Conservation (phyloP, 2,329 filamentous ascomycete species). For the Fusarium newnesense region DNA sequence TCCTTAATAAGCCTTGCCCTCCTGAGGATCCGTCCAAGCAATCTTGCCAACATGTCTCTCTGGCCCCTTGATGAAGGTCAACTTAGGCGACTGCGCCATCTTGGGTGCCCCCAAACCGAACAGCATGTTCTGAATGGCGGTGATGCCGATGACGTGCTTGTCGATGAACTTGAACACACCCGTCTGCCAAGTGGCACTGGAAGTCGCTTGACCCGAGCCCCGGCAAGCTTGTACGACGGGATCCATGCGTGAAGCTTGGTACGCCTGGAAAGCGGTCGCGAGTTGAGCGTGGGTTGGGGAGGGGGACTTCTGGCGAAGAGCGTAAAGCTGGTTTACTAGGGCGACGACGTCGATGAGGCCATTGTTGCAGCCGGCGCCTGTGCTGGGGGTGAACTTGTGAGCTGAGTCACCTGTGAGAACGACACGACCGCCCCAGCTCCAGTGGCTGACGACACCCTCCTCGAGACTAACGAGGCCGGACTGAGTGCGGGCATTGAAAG, state of each 20-base stretch:
- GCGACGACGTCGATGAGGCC: constrained; percentile 48
- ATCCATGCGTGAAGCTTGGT: constrained; percentile 24
- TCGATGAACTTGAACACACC: constrained; percentile 26
- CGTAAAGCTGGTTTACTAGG: constrained; percentile 44
- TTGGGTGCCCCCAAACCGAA: not conserved
- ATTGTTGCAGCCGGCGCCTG: constrained; percentile 50
- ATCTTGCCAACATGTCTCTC: not conserved
- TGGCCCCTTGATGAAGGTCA: constrained; percentile 5
- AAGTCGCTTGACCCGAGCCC: constrained; percentile 1
- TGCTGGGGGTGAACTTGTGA: constrained; percentile 53
- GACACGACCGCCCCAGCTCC: constrained; percentile 49
- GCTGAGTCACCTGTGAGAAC: constrained; percentile 51
- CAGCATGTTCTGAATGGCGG: constrained; percentile 18
- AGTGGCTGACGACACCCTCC: constrained; percentile 51
- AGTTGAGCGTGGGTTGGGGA: not conserved
- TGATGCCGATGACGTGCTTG: constrained; percentile 14
- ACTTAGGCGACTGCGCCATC: constrained; percentile 4
- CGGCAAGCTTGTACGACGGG: constrained; percentile 16
- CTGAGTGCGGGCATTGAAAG: constrained; percentile 39
- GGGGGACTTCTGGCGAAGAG: not conserved
- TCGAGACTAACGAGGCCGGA: constrained; percentile 49
- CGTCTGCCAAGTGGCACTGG: constrained; percentile 31
- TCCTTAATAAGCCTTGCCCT: not conserved
- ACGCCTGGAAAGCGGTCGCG: constrained; percentile 10
- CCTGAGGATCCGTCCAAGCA: not conserved